Percentiles rank a stretch among this genome's conserved stretches.
Conservation (phyloP, 1,284 basidiomycete genomes). For the Veloboletus limbatus region DNA sequence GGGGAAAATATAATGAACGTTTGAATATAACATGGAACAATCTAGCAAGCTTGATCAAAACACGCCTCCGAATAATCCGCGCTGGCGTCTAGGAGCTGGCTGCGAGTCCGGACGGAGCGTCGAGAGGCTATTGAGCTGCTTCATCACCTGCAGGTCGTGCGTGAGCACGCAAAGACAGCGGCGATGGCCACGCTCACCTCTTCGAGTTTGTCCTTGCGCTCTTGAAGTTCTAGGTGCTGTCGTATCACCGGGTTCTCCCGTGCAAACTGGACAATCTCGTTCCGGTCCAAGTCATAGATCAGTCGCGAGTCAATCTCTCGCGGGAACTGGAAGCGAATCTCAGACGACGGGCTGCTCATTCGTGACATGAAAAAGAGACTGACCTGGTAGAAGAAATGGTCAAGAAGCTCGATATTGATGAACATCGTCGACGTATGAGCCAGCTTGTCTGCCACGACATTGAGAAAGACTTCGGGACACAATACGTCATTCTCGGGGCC, state of each 20-base stretch:
- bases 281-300: conserved; percentile 86
- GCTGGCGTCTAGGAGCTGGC: conserved; percentile 61
- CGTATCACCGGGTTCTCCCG: conserved; percentile 88
- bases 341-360: background rate
- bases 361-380: conserved; percentile 18
- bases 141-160: conserved; percentile 67
- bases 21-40: too few relatives aligned
- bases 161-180: conserved; percentile 2
- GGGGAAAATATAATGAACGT: conserved; percentile 16
- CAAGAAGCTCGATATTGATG: conserved; percentile 95
- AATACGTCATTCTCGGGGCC: conserved; percentile 86
- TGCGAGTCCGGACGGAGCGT: conserved; percentile 78
- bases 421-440: conserved; percentile 97
- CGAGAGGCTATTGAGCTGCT: conserved; percentile 82
- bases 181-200: conserved; percentile 53
- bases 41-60: conserved; percentile 41
- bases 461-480: conserved; percentile 96
- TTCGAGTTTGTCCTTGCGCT: conserved; percentile 96
- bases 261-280: conserved; percentile 87
- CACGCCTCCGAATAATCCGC: conserved; percentile 71
- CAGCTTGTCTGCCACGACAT: conserved; percentile 95
- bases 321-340: conserved; percentile 68
- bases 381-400: conserved; percentile 98
- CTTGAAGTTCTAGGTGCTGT: conserved; percentile 92
- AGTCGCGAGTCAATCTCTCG: conserved; percentile 96